Percentiles rank a stretch among this genome's conserved stretches.
Evolutionary conservation across 1,284 basidiomycete genomes (phyloP).

Genomic region (Irpex sp.): DNA sequence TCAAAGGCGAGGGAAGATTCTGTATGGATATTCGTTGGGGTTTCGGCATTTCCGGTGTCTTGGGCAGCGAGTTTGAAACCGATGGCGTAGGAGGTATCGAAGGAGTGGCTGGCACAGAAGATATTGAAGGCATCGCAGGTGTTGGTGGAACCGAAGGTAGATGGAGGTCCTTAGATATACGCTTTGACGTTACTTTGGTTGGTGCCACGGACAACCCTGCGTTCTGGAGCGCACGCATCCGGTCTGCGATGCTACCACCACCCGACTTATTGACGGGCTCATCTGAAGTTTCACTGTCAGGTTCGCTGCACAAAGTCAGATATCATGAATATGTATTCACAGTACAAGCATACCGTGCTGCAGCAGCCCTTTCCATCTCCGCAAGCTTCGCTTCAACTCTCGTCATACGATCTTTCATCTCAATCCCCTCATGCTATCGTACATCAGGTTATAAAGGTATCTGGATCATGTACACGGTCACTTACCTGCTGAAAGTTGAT

Average conservation of each 20-base stretch:
- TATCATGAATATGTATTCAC: constrained; percentile 2
- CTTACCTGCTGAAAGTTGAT: constrained; percentile 56
- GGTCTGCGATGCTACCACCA: constrained; percentile 62
- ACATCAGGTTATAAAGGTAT: constrained; percentile 5
- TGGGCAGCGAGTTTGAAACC: constrained; percentile 9
- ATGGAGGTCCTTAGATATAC: constrained; percentile 44
- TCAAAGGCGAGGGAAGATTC: constrained; percentile 25
- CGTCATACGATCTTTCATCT: constrained; percentile 44
- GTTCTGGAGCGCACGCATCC: constrained; percentile 64
- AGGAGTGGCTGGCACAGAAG: constrained; percentile 13
- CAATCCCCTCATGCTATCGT: constrained; percentile 45
- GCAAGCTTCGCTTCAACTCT: constrained; percentile 56
- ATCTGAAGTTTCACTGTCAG: constrained; percentile 14
- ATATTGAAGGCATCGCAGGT: constrained; percentile 14
- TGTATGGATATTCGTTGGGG: constrained; percentile 24
- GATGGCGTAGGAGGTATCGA: constrained; percentile 14
- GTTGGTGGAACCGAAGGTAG: constrained; percentile 17
- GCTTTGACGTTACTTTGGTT: constrained; percentile 39
- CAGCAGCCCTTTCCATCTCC: constrained; percentile 47
- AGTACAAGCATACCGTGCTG: constrained; percentile 36
- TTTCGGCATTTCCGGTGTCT: constrained; percentile 14
- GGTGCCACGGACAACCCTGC: constrained; percentile 53
- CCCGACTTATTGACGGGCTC: constrained; percentile 38
- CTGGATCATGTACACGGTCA: constrained; percentile 13
- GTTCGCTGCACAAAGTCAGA: constrained; percentile 12